These are phyloP conservation scores for Lasiodiplodia gonubiensis DNA, from an alignment of 2,329 filamentous ascomycete genomes.

Conservation along the genomic window DNA sequence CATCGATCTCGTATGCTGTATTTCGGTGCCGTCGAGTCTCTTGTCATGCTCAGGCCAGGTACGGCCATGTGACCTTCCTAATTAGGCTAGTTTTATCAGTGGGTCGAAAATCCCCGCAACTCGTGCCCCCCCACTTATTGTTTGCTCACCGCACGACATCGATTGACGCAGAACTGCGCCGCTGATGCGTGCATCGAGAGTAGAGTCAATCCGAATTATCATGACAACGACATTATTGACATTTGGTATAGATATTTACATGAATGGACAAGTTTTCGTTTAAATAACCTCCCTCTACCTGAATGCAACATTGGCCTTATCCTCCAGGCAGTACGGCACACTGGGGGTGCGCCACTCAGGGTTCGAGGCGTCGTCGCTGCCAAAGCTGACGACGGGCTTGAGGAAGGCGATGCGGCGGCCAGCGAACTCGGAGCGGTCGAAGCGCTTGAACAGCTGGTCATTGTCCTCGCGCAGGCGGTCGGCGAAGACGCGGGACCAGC, in stretches of 20 bases:
- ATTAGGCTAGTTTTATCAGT: conserved; percentile 5
- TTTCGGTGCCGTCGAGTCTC: neutral
- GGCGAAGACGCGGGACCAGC: conserved; percentile 38
- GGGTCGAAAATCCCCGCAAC: conserved; percentile 9
- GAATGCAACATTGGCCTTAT: conserved; percentile 17
- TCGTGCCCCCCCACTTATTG: neutral
- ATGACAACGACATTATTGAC: neutral
- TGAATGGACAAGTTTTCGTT: neutral
- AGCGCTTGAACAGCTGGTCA: conserved; percentile 33
- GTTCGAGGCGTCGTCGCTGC: conserved; percentile 29
- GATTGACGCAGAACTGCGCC: no score
- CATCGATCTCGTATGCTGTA: conserved; percentile 4
- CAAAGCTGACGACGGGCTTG: conserved; percentile 36
- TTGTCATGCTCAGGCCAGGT: neutral
- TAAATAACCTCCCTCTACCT: neutral
- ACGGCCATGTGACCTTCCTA: conserved; percentile 4
- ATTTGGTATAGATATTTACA: neutral
- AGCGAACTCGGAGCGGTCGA: conserved; percentile 33
- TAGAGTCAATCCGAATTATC: neutral
- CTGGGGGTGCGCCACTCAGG: conserved; percentile 30
- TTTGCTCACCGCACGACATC: neutral
- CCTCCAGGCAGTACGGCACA: conserved; percentile 31
- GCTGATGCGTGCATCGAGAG: no score
- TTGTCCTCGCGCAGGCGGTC: conserved; percentile 32
- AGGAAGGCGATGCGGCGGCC: conserved; percentile 37